Conservation (phyloP, 2,329 filamentous ascomycete genomes). For the Scedosporium aurantiacum region DNA sequence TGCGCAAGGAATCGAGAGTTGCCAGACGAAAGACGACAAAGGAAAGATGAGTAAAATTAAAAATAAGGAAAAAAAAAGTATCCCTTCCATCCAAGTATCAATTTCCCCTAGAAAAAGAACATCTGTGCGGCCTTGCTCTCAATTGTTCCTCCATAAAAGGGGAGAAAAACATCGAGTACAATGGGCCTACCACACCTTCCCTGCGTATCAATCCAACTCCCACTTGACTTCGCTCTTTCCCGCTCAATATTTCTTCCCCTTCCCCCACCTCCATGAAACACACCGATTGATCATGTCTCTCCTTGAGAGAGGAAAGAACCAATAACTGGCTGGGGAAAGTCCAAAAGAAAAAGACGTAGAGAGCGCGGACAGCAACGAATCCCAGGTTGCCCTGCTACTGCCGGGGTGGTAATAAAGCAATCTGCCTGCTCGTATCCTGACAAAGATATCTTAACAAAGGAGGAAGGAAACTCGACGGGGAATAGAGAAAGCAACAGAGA, state of each 20-base stretch:
- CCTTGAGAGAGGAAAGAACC: too few relatives aligned
- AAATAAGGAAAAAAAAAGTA: conserved; percentile 17
- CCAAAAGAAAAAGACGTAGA: conserved; percentile 12
- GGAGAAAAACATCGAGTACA: too few relatives aligned
- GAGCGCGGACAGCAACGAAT: not conserved
- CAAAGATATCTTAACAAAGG: conserved; percentile 27
- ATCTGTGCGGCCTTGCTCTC: not conserved
- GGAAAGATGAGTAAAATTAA: conserved; percentile 22
- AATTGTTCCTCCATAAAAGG: too few relatives aligned
- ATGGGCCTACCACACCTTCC: not conserved
- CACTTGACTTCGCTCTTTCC: not conserved
- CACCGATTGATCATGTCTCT: too few relatives aligned
- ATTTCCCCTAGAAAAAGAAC: conserved; percentile 20
- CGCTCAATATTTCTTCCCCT: not conserved
- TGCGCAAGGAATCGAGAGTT: conserved; percentile 23
- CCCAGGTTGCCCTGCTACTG: not conserved
- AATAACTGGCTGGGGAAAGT: conserved; percentile 12
- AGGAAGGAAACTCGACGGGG: conserved; percentile 17
- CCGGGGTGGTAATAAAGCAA: not conserved
- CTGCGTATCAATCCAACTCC: not conserved
- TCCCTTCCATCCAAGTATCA: conserved; percentile 12
- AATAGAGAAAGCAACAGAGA: conserved; percentile 28
- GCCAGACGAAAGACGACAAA: conserved; percentile 22
- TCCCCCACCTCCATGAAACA: not conserved
- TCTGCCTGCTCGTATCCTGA: conserved; percentile 18